Evolutionary conservation across 176 grass and related monocot genomes (phyloP), one percentile per base, ranked within the genome.

Genomic region (Carex parvula): DNA sequence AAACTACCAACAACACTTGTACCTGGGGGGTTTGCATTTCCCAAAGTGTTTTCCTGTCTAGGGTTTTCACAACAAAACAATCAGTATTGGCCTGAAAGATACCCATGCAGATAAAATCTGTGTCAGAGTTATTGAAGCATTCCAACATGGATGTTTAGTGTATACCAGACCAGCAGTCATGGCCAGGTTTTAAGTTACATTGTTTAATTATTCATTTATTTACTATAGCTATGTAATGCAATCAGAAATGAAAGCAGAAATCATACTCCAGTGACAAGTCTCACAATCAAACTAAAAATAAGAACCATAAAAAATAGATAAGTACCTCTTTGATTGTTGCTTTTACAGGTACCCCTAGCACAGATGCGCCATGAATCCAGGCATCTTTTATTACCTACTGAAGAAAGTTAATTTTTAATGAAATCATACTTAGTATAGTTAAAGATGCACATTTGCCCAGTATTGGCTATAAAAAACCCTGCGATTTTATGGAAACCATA

Each of bases 1-100:
- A 65, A 64, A 50, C n/a, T n/a, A n/a, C 16, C 17, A 63, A 53
- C 6, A 3, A 0, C 29, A 26, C 59, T 22, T 64, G 26, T 90
- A 96, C 97, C 97, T 99, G 97, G 35, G 97, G 97, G 72, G 97
- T 99, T 87, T 99, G 96, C 96, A 99, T 99, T 88, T 99, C 96
- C 96, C 93, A 99, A 24, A 99, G 96, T 35, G 92, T 95, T 89
- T 95, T 95, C 64, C 96, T 91, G 76, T 99, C 93, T 54, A 99
- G 88, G 26, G 96, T 95, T 88, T 95, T 99, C 37, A 99, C 85
- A 1, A 99, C 96, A 80, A 99, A 95, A 69, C 88, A 92, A 70
- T 92, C 70, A 3, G 10, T 93, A 83, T 91, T 44, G 50, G 88
- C 96, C 96, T 99, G 84, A 54, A 98, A 68, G 15, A 60, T 10